Evolutionary conservation across 192 early-diverging fungal genomes (phyloP).

Genomic region (Rhizoclosmatium globosum): DNA sequence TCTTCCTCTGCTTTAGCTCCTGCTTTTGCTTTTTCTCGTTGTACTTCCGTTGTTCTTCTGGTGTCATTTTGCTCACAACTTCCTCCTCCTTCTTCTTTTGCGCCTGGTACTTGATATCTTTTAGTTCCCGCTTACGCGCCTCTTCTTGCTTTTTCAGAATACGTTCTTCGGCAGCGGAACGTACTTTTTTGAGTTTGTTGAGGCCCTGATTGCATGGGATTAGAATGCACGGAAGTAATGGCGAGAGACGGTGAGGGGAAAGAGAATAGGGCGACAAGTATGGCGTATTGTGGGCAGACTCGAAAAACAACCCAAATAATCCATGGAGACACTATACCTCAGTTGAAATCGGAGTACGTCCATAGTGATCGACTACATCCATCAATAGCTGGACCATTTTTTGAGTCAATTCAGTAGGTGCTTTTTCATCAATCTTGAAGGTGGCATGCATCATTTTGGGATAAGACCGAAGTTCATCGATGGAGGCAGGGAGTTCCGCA

Average conservation of each 20-base stretch:
- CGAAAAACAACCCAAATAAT: not conserved
- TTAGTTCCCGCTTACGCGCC: conserved; percentile 74
- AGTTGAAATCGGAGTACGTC: conserved; percentile 27
- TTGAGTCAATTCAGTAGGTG: conserved; percentile 14
- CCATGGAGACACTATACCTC: conserved; percentile 21
- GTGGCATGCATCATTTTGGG: conserved; percentile 44
- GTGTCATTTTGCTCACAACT: conserved; percentile 71
- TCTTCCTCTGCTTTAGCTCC: conserved; percentile 72
- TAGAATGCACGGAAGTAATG: not conserved
- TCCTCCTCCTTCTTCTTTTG: conserved; percentile 73
- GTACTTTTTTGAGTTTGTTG: conserved; percentile 69
- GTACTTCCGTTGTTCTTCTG: conserved; percentile 85
- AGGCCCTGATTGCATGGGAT: conserved; percentile 52
- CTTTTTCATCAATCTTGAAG: conserved; percentile 35
- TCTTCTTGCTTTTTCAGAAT: conserved; percentile 71
- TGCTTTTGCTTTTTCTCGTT: conserved; percentile 82
- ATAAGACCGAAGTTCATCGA: conserved; percentile 56
- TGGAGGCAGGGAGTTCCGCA: conserved; percentile 54
- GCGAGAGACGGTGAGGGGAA: not conserved
- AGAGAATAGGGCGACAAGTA: conserved; percentile 6
- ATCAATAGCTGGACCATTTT: conserved; percentile 41
- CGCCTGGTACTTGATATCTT: conserved; percentile 69
- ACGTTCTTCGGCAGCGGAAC: conserved; percentile 68
- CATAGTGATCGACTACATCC: conserved; percentile 56
- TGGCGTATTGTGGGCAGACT: too few species aligned